Base-by-base conservation (phyloP, 2,329 filamentous ascomycete genomes). In the Talaromyces sp. region DNA sequence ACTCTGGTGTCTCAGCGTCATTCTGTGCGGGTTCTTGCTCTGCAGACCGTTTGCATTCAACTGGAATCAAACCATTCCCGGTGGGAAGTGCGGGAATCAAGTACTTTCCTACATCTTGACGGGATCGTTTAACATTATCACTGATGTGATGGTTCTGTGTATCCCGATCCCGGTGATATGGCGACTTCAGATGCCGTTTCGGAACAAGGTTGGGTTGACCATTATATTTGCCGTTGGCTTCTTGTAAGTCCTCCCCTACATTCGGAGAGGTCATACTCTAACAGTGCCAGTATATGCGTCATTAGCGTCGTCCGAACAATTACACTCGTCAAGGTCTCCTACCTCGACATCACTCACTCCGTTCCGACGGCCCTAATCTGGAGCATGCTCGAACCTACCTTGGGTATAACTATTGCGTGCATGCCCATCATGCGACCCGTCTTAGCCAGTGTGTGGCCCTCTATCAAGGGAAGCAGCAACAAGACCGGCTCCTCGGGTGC, bases 131-230 rank as follows among this genome's bases (percentile, higher is more conserved):
- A 69, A 71, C 21, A 65, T 71, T 16, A 21, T 71, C 23, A 70
- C 68, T 0, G 69, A 71, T 60, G 18, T 69, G 2, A 58, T 66
- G 56, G 69, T 71, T 31, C 66, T 71, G 42, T 42, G 63, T 1
- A 54, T 72, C 3, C 69, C 70, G 1, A 52, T 71, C 2, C 69
- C 69, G 3, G 67, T 70, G 35, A 68, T 72, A 50, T 70, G 67
- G 66, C 65, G 66, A 14, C 61, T 72, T 25, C 69, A 70, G 37
- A 69, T 71, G 67, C 65, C 65, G 2, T 23, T 57, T 1, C 63
- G 40, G n/a, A 69, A 66, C 9, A 71, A 70, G 61, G 21, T 70
- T 31, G 69, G 64, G 0, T 55, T 72, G 12, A 62, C 60, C 39
- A 62, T 63, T 3, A 71, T 72, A 23, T 72, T 72, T 21, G 64